Conservation (phyloP, 345 rosid species). For the Hirschfeldia incana region DNA sequence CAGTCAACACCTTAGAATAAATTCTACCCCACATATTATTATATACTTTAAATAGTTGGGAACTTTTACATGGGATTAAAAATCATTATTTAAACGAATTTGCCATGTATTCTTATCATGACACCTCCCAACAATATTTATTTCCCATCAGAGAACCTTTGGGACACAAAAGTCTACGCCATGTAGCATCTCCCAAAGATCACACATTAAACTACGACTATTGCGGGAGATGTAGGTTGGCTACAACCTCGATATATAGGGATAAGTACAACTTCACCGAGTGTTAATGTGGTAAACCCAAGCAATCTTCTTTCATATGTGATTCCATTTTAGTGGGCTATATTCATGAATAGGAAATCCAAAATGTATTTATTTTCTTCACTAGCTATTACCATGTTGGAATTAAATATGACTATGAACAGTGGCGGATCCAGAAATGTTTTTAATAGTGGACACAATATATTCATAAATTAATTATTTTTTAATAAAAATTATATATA, state of each 20-base stretch:
- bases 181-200: not conserved
- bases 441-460: too few species aligned
- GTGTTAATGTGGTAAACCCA: not conserved
- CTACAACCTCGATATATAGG: not conserved
- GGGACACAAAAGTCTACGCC: not conserved
- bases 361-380: not conserved
- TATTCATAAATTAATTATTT: too few species aligned
- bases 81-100: too few species aligned
- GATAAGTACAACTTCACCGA: not conserved
- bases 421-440: too few species aligned
- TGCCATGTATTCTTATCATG: too few species aligned
- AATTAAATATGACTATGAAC: not conserved
- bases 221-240: not conserved
- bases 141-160: not conserved
- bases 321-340: not conserved
- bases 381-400: not conserved
- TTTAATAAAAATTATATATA: too few species aligned
- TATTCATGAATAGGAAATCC: not conserved
- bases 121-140: not conserved
- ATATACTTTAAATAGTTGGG: too few species aligned
- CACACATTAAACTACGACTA: not conserved
- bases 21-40: too few species aligned
- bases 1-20: too few species aligned
- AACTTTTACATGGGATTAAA: too few species aligned
- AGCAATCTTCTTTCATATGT: not conserved